Evolutionary conservation across 2,329 filamentous ascomycete species (phyloP), one percentile per base, ranked within the genome.

Genomic region (Orbilia oligospora): DNA sequence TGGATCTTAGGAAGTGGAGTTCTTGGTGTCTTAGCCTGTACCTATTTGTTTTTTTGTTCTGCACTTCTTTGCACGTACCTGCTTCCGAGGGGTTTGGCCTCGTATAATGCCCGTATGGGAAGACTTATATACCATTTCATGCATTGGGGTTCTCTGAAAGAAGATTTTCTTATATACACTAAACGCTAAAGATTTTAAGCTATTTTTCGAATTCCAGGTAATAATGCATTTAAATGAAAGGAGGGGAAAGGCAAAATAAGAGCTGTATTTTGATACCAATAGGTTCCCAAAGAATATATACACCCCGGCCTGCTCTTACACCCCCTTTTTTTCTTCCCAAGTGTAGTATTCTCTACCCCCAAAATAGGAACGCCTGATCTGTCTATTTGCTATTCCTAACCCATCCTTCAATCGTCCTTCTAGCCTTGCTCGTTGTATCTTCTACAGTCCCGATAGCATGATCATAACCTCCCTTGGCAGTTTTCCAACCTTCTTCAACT

Each of bases 381-480:
- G 18, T 76, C 49, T 81, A 81, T 56, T 78, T 78, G 48, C 93
- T 94, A 88, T 97, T 94, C 87, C 90, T 93, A 69, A 98, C 93
- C 93, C 94, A 96, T 79, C 90, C 90, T 87, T 97, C 94, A 75
- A 97, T 86, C 63, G 88, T 88, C 85, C 94, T 91, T 82, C 94
- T 89, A 22, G 66, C 79, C 53, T 49, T 64, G 18, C 51, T 69
- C 38, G 80, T 80, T 48, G 66, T 65, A 46, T 80, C 80, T 27
- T 97, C 91, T 79, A 97, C 89, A 86, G 91, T 92, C 81, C 87
- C 88, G 80, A 90, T 88, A 61, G 90, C 90, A 84, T 93, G 88
- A 81, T 91, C 87, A 58, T 89, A 90, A 85, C 97, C 93, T 71
- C 91, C 89, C 85, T 90, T 90, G 68, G 92, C 92, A 80, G 93